These are phyloP conservation scores for Cicer yamashitae DNA, from an alignment of 306 rosid genomes.

Conservation along the genomic window DNA sequence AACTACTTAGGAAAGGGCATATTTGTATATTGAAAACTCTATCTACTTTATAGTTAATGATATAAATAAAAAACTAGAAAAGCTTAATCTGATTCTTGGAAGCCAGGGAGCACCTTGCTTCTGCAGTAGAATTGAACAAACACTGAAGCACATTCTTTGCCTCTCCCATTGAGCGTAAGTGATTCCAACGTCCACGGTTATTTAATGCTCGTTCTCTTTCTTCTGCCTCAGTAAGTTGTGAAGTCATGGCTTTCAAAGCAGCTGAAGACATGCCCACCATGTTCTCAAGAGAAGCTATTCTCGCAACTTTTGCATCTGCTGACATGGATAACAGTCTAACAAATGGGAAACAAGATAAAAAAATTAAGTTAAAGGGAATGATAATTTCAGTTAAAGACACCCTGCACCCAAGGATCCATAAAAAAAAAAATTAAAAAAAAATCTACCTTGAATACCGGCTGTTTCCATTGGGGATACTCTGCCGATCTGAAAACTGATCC, in stretches of 20 bases:
- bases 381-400: conserved; percentile 21
- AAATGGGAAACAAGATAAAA: conserved; percentile 31
- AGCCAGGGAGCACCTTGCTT: conserved; percentile 64
- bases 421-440: not conserved
- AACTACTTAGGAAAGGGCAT: not conserved
- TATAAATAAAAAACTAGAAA: conserved; percentile 30
- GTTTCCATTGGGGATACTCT: conserved; percentile 55
- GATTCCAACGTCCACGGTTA: conserved; percentile 80
- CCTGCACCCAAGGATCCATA: conserved; percentile 16
- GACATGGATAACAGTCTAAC: conserved; percentile 74
- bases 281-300: conserved; percentile 79
- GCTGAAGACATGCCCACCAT: conserved; percentile 73
- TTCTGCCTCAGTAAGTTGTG: conserved; percentile 78
- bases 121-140: conserved; percentile 66
- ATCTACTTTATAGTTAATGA: conserved; percentile 13
- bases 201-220: conserved; percentile 66
- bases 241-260: conserved; percentile 70
- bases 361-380: conserved; percentile 29
- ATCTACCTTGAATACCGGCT: conserved; percentile 59
- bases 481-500: conserved; percentile 59
- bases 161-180: conserved; percentile 81
- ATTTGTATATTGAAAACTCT: conserved; percentile 7
- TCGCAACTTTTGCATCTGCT: conserved; percentile 62
- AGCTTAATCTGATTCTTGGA: conserved; percentile 37
- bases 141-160: conserved; percentile 73